Evolutionary conservation across 2,329 filamentous ascomycete genomes (phyloP), one percentile per base, ranked within the genome.

Genomic region (Colletotrichum horii): DNA sequence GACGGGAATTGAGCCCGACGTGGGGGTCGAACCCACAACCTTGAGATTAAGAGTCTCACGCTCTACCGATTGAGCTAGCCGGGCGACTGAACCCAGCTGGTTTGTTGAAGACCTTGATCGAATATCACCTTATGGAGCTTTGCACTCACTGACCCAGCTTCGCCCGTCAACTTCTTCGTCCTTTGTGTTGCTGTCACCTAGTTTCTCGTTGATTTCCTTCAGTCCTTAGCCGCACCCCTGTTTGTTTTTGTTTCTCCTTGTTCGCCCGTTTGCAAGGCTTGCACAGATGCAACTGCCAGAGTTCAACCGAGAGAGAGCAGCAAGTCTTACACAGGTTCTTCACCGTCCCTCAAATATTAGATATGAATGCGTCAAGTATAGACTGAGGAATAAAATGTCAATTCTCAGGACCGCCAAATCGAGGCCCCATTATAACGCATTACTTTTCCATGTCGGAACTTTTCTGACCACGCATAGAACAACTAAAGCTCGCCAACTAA

Each of bases 41-140:
- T 77, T 77, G 72, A 77, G 75, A 77, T 77, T 90, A 90, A 90
- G 91, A 93, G 91, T 93, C 91, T 92, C 88, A 93, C 91, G 91
- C 91, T 93, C 91, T 93, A 93, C 90, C 90, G 89, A 92, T 92
- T 74, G 70, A 76, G 71, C 68, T 75, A 75, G 74, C 74, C 66
- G 66, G 66, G 66, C 66, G 66, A 61, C 66, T 69, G 66, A 32
- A 60, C 55, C 66, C 66, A 69, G 66, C 66, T 64, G 36, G 3
- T 68, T 66, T 30, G 58, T 67, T 66, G 34, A 4, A 19, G 12
- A 2, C 0, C 0, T 0, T 2, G 1, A 8, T 22, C 22, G 6
- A 3, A 16, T 12, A 0, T 16, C 7, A 1, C 4, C 1, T 1
- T 8, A 26, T 0, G 4, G 4, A 15, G 52, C 22, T 14, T 26